Evolutionary conservation across 2,329 filamentous ascomycete genomes (phyloP).

Genomic region (Sordariomycetes sp.): DNA sequence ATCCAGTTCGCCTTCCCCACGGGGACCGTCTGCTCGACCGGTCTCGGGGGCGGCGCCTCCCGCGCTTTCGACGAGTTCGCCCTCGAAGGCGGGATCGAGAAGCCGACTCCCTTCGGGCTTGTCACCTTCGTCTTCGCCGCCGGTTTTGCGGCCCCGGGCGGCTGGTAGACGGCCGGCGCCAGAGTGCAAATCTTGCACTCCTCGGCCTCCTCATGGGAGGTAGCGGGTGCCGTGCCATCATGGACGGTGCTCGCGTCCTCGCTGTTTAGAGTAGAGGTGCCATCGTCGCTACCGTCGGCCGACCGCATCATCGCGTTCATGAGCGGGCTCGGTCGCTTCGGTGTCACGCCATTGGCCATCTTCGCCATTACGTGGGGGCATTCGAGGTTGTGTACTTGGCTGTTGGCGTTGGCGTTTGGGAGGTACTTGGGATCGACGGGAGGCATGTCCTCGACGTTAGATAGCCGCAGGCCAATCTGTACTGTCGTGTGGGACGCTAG

Average conservation of each 20-base stretch:
- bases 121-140: constrained; percentile 22
- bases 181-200: constrained; percentile 26
- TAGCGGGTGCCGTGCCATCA: not conserved
- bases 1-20: constrained; percentile 18
- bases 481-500: constrained; percentile 57
- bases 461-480: constrained; percentile 60
- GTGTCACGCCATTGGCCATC: not conserved
- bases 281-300: constrained; percentile 12
- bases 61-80: not conserved
- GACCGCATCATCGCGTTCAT: not conserved
- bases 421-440: constrained; percentile 20
- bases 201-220: constrained; percentile 6
- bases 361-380: constrained; percentile 16
- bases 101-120: constrained; percentile 32
- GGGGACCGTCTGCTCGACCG: not conserved
- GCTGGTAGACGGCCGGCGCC: constrained; percentile 40
- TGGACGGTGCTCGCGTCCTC: constrained; percentile 4
- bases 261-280: constrained; percentile 6
- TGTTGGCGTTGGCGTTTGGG: constrained; percentile 15
- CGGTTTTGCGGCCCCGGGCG: constrained; percentile 22
- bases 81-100: constrained; percentile 13
- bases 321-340: constrained; percentile 20
- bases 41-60: not conserved
- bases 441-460: constrained; percentile 42
- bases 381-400: constrained; percentile 25